A percentile compares a stretch with the other conserved stretches of the same genome.
These are phyloP conservation scores for Iris pallida DNA, from an alignment of 116 monocot genomes.

Conservation along the genomic window DNA sequence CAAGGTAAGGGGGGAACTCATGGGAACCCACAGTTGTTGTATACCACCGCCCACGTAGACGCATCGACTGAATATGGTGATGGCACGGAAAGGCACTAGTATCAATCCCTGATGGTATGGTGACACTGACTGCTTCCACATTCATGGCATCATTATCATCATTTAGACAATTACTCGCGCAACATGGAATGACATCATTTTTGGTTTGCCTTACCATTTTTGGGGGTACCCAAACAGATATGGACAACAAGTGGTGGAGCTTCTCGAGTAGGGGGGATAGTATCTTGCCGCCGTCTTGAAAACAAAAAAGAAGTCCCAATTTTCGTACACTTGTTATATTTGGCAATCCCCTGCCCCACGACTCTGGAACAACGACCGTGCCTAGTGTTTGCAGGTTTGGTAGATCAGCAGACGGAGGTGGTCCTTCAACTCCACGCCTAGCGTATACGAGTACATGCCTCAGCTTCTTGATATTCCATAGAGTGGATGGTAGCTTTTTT, in stretches of 20 bases:
- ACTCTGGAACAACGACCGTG: neutral
- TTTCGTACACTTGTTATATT: constrained; percentile 2
- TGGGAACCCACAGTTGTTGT: neutral
- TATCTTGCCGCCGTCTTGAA: constrained; percentile 2
- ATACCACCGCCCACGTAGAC: neutral
- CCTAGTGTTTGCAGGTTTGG: constrained; percentile 8
- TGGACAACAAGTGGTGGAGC: too few relatives aligned
- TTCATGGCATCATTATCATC: too few relatives aligned
- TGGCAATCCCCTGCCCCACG: neutral
- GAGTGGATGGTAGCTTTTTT: constrained; percentile 1
- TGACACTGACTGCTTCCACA: too few relatives aligned
- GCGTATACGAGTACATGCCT: constrained; percentile 6
- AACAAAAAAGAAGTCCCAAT: neutral
- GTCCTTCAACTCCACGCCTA: neutral
- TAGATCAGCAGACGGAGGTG: neutral
- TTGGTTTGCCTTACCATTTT: too few relatives aligned
- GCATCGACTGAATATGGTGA: neutral
- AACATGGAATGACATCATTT: too few relatives aligned
- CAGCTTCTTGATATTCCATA: constrained; percentile 5
- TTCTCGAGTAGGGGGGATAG: neutral
- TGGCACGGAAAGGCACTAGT: constrained; percentile 5
- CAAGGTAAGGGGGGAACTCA: constrained; percentile 7
- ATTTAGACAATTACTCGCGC: too few relatives aligned
- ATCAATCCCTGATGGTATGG: neutral
- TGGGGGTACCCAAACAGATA: too few relatives aligned